Percentiles rank a stretch among this genome's conserved stretches.
Conservation (phyloP, 345 rosid species). For the Noccaea caerulescens region DNA sequence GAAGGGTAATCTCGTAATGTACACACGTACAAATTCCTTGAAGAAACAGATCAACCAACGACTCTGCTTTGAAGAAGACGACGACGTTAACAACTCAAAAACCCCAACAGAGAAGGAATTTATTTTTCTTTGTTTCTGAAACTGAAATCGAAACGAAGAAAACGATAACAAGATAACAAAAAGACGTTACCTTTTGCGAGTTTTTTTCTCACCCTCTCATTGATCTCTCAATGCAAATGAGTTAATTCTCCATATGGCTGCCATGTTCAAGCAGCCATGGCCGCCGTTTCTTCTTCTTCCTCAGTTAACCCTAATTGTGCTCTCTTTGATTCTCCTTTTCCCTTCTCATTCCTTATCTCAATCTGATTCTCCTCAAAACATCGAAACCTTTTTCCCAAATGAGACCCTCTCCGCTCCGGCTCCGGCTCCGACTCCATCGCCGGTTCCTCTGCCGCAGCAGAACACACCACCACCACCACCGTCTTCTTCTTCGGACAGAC, state of each 20-base stretch:
- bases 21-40: not conserved
- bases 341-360: slow-evolving; percentile 50
- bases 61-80: slow-evolving; percentile 29
- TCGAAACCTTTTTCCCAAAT: slow-evolving; percentile 64
- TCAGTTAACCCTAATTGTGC: slow-evolving; percentile 13
- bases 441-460: slow-evolving; percentile 7
- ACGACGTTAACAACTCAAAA: slow-evolving; percentile 26
- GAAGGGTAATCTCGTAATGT: not conserved
- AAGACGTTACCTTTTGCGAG: slow-evolving; percentile 21
- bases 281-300: slow-evolving; percentile 27
- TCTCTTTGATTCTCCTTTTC: slow-evolving; percentile 15
- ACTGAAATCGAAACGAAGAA: slow-evolving; percentile 9
- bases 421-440: slow-evolving; percentile 13
- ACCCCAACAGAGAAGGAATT: not conserved
- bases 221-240: slow-evolving; percentile 27
- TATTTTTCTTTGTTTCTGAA: not conserved
- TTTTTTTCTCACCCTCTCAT: not conserved
- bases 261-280: slow-evolving; percentile 51
- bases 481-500: slow-evolving; percentile 17
- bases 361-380: slow-evolving; percentile 55
- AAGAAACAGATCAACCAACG: slow-evolving; percentile 39
- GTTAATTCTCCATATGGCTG: slow-evolving; percentile 46
- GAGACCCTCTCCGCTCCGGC: slow-evolving; percentile 38
- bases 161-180: slow-evolving; percentile 12
- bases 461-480: slow-evolving; percentile 21